Evolutionary conservation across 805 yeast genomes (phyloP), one percentile per base, ranked within the genome.

Genomic region (Candida tibetensis): DNA sequence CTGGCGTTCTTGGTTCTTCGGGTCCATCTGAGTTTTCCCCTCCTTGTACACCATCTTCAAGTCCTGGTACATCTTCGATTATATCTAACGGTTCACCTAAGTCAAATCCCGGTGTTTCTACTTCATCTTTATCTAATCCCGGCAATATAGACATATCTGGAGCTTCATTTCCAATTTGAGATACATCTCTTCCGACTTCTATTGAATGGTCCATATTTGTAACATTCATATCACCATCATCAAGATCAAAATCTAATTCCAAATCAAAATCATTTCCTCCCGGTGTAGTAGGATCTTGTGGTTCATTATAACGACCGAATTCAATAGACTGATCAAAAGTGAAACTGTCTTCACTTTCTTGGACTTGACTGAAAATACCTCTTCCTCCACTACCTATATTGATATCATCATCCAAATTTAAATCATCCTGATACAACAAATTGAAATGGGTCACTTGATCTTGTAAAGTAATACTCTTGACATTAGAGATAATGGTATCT

Each of bases 381-480:
- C 41, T 28, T 21, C 37, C 38, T 28, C 33, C 42, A 2, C 28
- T 40, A 8, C 40, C 30, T 3, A 36, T 34, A 25, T 37, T 35
- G 1, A 37, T 25, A 13, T 48, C 57, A 12, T 61, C 66, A 34
- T 62, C 69, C 37, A 68, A 51, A 22, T 57, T 47, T 45, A 69
- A 61, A 22, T 84, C 84, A 32, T 79, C 85, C 47, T 80, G 85
- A 45, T 75, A 76, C 28, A 85, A 64, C 46, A 87, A 76, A 52
- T 86, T 95, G 27, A 81, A 72, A 42, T 81, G 86, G 0, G 95
- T 83, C 31, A 88, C 82, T 14, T 86, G 85, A 60, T 89, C 95
- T 51, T 74, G 79, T 48, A 89, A 68, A 1, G 81, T 76, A 33
- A 85, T 69, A 29, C 74, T 76, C 21, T 74, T 72, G 23, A 84